These are phyloP conservation scores for Takashimella tepidaria DNA, from an alignment of 1,284 basidiomycete species.

Conservation along the genomic window DNA sequence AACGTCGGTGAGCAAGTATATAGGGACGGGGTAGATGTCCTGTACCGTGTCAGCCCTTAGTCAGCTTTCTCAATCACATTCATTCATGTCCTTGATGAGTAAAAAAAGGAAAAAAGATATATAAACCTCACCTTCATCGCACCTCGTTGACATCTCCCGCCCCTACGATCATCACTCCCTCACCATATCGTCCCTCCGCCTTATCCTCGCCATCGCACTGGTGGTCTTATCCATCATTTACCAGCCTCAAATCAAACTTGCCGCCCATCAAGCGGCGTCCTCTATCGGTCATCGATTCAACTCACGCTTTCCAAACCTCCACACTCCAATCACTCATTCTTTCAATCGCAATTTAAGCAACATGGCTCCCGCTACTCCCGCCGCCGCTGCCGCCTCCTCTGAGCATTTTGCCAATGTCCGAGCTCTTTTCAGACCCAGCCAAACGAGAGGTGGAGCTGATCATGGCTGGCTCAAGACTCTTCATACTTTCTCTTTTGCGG, in stretches of 20 bases:
- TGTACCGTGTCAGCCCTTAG: no score
- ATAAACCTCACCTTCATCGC: not conserved
- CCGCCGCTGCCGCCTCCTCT: not conserved
- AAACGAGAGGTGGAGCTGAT: slow-evolving; percentile 70
- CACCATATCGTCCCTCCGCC: slow-evolving; percentile 6
- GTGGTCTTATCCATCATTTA: slow-evolving; percentile 13
- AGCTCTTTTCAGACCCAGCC: slow-evolving; percentile 52
- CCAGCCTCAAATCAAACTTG: slow-evolving; percentile 1
- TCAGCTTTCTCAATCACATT: no score
- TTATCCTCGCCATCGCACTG: slow-evolving; percentile 8
- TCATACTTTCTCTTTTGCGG: slow-evolving; percentile 73
- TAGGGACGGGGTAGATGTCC: no score
- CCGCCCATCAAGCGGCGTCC: not conserved
- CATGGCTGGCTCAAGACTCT: slow-evolving; percentile 87
- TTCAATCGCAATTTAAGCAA: not conserved
- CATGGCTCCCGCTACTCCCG: not conserved
- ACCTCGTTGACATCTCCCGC: not conserved
- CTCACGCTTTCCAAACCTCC: not conserved
- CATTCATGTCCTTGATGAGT: no score
- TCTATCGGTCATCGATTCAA: not conserved
- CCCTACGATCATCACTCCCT: not conserved
- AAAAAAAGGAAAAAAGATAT: no score
- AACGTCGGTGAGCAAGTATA: no score
- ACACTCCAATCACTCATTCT: not conserved
- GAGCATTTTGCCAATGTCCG: not conserved